Conservation (phyloP, 2,329 filamentous ascomycete species). For the Verruconis gallopava region DNA sequence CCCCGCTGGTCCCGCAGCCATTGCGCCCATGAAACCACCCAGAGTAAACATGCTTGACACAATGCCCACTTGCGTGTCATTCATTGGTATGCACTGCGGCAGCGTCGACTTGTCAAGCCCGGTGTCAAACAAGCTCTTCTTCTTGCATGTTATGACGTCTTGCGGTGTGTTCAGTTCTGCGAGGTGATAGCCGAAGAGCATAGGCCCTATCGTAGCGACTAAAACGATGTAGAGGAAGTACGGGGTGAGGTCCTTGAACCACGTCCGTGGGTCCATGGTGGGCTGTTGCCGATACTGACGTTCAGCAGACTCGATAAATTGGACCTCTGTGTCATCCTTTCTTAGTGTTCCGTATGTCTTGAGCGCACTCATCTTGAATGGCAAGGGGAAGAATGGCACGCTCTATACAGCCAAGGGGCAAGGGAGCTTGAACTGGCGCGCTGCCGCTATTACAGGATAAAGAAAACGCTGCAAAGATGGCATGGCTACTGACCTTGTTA, state of each 20-base stretch:
- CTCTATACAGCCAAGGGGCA: too few relatives aligned
- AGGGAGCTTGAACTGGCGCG: too few relatives aligned
- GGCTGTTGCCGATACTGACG: constrained; percentile 12
- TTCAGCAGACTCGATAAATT: constrained; percentile 8
- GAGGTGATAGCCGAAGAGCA: constrained; percentile 91
- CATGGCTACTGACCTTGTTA: too few relatives aligned
- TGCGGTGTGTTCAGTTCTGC: constrained; percentile 88
- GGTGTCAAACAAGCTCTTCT: constrained; percentile 30
- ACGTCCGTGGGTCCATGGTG: constrained; percentile 26
- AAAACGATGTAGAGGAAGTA: constrained; percentile 68
- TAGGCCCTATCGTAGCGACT: constrained; percentile 68
- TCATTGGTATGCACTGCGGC: constrained; percentile 82
- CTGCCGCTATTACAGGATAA: too few relatives aligned
- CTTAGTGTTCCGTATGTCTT: not conserved
- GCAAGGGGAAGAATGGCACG: too few relatives aligned
- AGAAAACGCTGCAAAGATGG: too few relatives aligned
- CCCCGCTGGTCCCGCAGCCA: constrained; percentile 67
- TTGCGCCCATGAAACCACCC: constrained; percentile 73
- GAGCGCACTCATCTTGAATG: not conserved
- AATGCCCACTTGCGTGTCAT: constrained; percentile 63
- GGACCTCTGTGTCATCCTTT: not conserved
- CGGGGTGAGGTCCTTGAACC: constrained; percentile 45
- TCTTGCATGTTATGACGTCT: constrained; percentile 80
- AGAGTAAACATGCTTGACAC: constrained; percentile 86
- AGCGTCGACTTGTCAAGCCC: constrained; percentile 28